Percentiles rank a stretch among this genome's conserved stretches.
Conservation (phyloP, 2,329 filamentous ascomycete genomes). For the Botryotinia globosa region DNA sequence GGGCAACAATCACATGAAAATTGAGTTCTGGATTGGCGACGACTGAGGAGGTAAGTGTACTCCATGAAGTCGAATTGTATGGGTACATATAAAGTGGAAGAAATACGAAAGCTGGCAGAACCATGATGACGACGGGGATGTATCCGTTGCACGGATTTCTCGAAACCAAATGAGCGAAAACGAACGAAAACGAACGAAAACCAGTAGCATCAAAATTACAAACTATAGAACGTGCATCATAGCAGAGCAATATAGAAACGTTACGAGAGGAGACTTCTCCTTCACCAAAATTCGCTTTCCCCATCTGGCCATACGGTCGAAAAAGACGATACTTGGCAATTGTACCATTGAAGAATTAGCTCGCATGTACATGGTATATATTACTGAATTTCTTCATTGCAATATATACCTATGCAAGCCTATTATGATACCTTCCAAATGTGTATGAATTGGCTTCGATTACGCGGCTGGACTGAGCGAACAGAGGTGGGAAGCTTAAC, state of each 20-base stretch:
- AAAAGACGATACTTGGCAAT: slow-evolving; percentile 6
- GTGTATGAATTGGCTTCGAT: background rate
- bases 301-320: background rate
- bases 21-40: slow-evolving; percentile 26
- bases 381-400: background rate
- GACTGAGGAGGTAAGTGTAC: slow-evolving; percentile 25
- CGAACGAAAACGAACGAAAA: background rate
- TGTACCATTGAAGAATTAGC: background rate
- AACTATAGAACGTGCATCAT: background rate
- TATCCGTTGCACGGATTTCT: background rate
- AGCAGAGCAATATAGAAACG: slow-evolving; percentile 14
- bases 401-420: slow-evolving; percentile 11
- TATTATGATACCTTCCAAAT: slow-evolving; percentile 12
- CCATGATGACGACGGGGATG: background rate
- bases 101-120: slow-evolving; percentile 24
- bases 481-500: background rate
- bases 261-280: slow-evolving; percentile 8
- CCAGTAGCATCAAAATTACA: background rate
- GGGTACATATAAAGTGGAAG: slow-evolving; percentile 33
- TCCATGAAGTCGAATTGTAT: slow-evolving; percentile 29
- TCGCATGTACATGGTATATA: background rate
- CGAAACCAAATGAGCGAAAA: background rate
- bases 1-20: slow-evolving; percentile 30
- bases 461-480: background rate
- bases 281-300: slow-evolving; percentile 8